A percentile compares a stretch with the other conserved stretches of the same genome.
Evolutionary conservation across 2,329 filamentous ascomycete genomes (phyloP).

Genomic region (Bisporella sp.): DNA sequence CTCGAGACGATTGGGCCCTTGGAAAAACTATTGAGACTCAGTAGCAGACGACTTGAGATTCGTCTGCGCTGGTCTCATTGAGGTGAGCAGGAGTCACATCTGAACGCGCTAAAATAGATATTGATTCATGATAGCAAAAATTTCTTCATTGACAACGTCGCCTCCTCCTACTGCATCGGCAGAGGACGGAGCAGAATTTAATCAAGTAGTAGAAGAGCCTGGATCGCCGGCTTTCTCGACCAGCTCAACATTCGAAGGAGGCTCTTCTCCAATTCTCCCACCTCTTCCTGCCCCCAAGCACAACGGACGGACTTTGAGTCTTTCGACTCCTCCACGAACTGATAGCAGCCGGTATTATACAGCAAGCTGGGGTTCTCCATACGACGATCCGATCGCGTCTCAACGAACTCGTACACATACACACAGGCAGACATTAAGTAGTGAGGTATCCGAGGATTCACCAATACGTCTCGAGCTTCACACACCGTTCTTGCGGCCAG

Average conservation of each 20-base stretch:
- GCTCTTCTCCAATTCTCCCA: constrained; percentile 51
- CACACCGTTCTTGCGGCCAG: constrained; percentile 55
- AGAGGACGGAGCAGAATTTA: constrained; percentile 43
- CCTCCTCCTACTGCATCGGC: constrained; percentile 53
- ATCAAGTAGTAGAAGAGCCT: constrained; percentile 24
- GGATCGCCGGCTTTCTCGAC: constrained; percentile 54
- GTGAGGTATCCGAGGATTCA: constrained; percentile 52
- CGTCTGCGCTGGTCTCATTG: constrained; percentile 55
- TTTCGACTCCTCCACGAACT: constrained; percentile 39
- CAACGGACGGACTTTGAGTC: constrained; percentile 45
- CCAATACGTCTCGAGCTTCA: constrained; percentile 55
- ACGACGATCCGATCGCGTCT: constrained; percentile 54
- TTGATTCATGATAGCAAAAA: constrained; percentile 14
- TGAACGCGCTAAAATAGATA: constrained; percentile 11
- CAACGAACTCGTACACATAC: neutral
- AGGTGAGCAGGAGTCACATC: constrained; percentile 14
- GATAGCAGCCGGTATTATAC: constrained; percentile 49
- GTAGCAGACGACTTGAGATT: constrained; percentile 50
- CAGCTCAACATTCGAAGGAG: constrained; percentile 53
- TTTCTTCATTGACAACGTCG: constrained; percentile 32
- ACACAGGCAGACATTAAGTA: constrained; percentile 44
- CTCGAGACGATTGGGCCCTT: constrained; percentile 7
- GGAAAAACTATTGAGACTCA: constrained; percentile 31
- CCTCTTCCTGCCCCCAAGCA: constrained; percentile 52
- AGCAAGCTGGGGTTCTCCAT: constrained; percentile 88